These are phyloP conservation scores for Bryum argenteum DNA, from an alignment of 225 moss, liverwort and hornwort genomes.

Conservation along the genomic window DNA sequence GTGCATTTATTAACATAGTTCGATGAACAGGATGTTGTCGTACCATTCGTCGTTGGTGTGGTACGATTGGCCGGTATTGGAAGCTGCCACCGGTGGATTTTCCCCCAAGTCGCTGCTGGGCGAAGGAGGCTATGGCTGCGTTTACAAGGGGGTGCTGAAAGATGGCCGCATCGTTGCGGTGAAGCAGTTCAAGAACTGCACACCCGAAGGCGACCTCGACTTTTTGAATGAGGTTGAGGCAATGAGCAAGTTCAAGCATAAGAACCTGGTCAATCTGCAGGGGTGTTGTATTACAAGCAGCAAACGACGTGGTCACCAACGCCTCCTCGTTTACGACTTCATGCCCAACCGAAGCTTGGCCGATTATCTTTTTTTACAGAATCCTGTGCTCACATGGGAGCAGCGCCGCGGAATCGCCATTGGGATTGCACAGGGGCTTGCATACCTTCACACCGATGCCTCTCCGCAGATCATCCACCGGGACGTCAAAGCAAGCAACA, in stretches of 20 bases:
- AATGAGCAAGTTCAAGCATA: constrained; percentile 39
- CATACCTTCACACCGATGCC: constrained; percentile 71
- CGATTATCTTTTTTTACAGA: constrained; percentile 3
- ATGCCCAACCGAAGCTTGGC: constrained; percentile 35
- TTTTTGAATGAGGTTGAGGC: constrained; percentile 43
- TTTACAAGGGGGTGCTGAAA: constrained; percentile 40
- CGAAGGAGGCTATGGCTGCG: constrained; percentile 35
- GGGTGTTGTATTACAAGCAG: constrained; percentile 39
- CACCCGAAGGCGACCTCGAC: constrained; percentile 35
- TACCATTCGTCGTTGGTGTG: constrained; percentile 34
- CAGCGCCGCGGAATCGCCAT: constrained; percentile 69
- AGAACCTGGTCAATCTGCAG: constrained; percentile 33
- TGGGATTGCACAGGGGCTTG: constrained; percentile 73
- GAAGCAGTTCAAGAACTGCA: constrained; percentile 44
- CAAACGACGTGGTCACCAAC: constrained; percentile 32
- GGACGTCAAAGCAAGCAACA: constrained; percentile 72
- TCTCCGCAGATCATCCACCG: constrained; percentile 72
- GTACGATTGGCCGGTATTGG: constrained; percentile 34
- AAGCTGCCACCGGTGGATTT: constrained; percentile 32
- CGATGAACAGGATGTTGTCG: constrained; percentile 23
- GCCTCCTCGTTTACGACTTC: constrained; percentile 38
- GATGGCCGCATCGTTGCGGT: constrained; percentile 34
- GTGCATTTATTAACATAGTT: no score
- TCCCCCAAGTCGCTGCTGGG: constrained; percentile 20
- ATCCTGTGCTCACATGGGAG: constrained; percentile 54